Evolutionary conservation across 179 eudicot species (phyloP), one percentile per base, ranked within the genome.

Genomic region (Dionaea muscipula): DNA sequence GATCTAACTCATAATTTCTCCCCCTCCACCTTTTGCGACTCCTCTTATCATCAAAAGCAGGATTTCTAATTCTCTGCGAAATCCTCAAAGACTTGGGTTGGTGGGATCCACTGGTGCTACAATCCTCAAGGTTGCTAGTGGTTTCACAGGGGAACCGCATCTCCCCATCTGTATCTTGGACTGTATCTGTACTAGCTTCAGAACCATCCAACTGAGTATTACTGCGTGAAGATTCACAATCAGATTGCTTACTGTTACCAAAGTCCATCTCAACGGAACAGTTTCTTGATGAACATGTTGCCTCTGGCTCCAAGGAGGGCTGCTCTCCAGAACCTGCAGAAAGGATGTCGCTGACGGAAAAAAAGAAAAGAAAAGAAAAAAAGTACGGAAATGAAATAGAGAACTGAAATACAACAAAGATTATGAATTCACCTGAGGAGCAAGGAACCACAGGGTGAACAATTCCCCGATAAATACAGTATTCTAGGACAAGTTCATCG

Each of bases 11-110:
- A 40, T 78, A 90, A 53, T 64, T 65, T 75, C 94, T 84, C 25
- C 81, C 94, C 56, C 81, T 80, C 98, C 98, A 84, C 45, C 95
- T 73, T 74, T 82, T 91, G 43, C 98, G 82, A 53, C 85, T 84
- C 71, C 75, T 79, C 68, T 82, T 75, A 49, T 78, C 87, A 11
- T 74, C 66, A 66, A 58, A 56, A 49, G 55, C 81, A 62, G 53
- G 75, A 72, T 65, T 72, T 77, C 74, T 81, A 66, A 40, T 70
- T 70, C 77, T 75, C 45, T 60, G 94, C 55, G 64, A 40, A 56
- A 57, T 38, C 67, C 66, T 74, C 18, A 40, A 58, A 57, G 59
- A 74, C 47, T 66, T 69, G 40, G 65, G 55, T 28, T 57, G 88
- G 33, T 58, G 70, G 36, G 61, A 59, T 51, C 77, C 76, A 66